A percentile compares a stretch with the other conserved stretches of the same genome.
Conservation (phyloP, 352 stramenopile genomes). For the Phytophthora pseudosyringae region DNA sequence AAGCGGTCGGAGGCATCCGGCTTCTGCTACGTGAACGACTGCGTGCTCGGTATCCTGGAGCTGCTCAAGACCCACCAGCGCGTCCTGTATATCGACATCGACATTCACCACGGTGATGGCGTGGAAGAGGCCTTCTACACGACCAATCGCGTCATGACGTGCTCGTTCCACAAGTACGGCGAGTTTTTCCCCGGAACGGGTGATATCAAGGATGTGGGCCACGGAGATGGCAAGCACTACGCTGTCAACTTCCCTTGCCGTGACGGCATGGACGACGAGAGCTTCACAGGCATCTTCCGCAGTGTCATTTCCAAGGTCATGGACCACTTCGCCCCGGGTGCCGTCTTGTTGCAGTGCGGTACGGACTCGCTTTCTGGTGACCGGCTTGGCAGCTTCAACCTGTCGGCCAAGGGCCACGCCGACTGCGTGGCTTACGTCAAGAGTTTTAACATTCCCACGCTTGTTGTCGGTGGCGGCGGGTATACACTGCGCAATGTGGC, state of each 20-base stretch:
- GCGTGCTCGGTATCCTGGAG: slow-evolving; percentile 98
- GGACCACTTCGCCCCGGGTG: slow-evolving; percentile 95
- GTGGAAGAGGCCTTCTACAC: slow-evolving; percentile 99
- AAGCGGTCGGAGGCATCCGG: slow-evolving; percentile 98
- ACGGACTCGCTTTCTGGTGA: slow-evolving; percentile 99
- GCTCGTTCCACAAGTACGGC: slow-evolving; percentile 99
- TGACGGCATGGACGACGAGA: slow-evolving; percentile 98
- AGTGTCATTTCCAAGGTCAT: slow-evolving; percentile 97
- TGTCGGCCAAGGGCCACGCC: slow-evolving; percentile 97
- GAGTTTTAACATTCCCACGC: slow-evolving; percentile 96
- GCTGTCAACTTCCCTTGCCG: slow-evolving; percentile 98
- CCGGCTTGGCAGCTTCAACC: slow-evolving; percentile 98
- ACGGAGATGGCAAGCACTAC: slow-evolving; percentile 96
- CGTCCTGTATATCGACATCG: slow-evolving; percentile 99
- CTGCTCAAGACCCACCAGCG: slow-evolving; percentile 97
- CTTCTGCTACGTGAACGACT: slow-evolving; percentile 99
- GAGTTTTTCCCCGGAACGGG: slow-evolving; percentile 99
- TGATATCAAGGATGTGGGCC: slow-evolving; percentile 86
- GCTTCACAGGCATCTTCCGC: slow-evolving; percentile 91
- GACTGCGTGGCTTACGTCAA: slow-evolving; percentile 98
- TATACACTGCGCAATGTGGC: slow-evolving; percentile 99
- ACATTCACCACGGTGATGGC: slow-evolving; percentile 99
- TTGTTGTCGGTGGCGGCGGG: slow-evolving; percentile 97
- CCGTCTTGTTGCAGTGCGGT: slow-evolving; percentile 98
- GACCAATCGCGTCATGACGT: slow-evolving; percentile 99